Conservation (phyloP, 495 filamentous ascomycete species). For the Podospora anserina region DNA sequence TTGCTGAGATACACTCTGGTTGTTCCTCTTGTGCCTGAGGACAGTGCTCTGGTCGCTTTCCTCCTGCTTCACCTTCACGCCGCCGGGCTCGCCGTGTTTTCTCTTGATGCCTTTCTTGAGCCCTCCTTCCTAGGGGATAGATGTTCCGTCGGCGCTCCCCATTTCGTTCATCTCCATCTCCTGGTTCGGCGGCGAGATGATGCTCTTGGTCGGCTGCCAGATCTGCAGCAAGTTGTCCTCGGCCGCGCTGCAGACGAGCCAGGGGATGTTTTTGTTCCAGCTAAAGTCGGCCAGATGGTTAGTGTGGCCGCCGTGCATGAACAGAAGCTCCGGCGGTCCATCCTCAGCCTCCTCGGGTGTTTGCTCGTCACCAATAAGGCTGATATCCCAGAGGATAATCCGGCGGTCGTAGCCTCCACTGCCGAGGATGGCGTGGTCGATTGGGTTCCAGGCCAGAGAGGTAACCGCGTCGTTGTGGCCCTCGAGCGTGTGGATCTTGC, state of each 20-base stretch:
- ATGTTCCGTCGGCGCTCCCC: conserved; percentile 28
- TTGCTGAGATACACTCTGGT: not conserved
- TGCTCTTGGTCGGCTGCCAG: conserved; percentile 90
- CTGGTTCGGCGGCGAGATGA: conserved; percentile 76
- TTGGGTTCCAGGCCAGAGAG: conserved; percentile 89
- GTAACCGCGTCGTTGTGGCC: conserved; percentile 86
- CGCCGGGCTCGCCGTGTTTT: not conserved
- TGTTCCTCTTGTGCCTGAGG: not conserved
- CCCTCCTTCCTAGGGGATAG: not conserved
- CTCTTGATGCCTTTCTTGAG: not conserved
- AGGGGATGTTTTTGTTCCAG: conserved; percentile 95
- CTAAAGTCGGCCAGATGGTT: conserved; percentile 94
- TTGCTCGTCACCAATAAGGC: conserved; percentile 88
- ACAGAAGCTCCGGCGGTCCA: conserved; percentile 92
- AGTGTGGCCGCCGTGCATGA: conserved; percentile 99
- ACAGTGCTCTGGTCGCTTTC: not conserved
- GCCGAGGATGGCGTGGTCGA: conserved; percentile 79
- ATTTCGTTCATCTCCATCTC: conserved; percentile 78
- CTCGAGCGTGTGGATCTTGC: conserved; percentile 77
- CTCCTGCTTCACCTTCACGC: not conserved
- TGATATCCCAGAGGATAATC: conserved; percentile 95
- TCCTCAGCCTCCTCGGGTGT: conserved; percentile 94
- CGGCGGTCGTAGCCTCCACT: conserved; percentile 89
- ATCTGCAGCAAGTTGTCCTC: conserved; percentile 97
- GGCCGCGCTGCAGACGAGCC: conserved; percentile 89